Base-by-base conservation (phyloP, 2,329 filamentous ascomycete species). In the Fusarium coffeatum region DNA sequence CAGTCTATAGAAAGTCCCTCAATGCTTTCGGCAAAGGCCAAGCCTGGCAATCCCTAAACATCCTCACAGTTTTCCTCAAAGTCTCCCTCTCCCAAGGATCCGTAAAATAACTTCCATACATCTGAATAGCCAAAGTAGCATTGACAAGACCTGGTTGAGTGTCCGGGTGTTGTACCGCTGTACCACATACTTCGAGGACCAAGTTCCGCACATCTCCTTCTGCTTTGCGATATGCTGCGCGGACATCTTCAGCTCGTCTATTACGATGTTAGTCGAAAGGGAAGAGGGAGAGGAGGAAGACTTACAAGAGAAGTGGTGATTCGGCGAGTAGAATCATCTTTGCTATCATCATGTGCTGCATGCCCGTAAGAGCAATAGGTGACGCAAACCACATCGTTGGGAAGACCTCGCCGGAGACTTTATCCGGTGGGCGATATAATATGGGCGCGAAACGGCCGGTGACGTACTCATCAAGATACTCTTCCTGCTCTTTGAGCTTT, bases 331-430 rank as follows among this genome's bases (percentile, higher is more conserved):
- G 10, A 0, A 74, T 74, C 72, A 74, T 74, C 12, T 72, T 74
- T 8, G 72, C 72, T 5, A 74, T 53, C 71, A 74, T 74, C 45
- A 72, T 59, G 8, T 74, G 72, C 8, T 74, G 72, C 69, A 74
- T 74, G 0, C 66, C 72, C 0, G 69, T 74, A 0, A 74, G 55
- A 0, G 72, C 71, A 6, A 74, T 74, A 0, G 64, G 54, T 1
- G 71, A 74, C 0, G 69, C 61, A 8, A 69, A 74, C 72, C 72
- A 74, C 3, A 72, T 59, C 0, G 64, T 65, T 0, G 72, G 72
- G 0, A 74, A 74, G 3, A 74, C 67, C 1, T 74, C 71, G 7
- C 72, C 71, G 0, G 59, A 46, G 0, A 41, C 23, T 8, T 65
- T 46, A 0, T 71, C 48, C 1, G 72, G 72, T 0, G 64, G 20